Base-by-base conservation (phyloP, 345 rosid genomes). In the Pistacia vera region DNA sequence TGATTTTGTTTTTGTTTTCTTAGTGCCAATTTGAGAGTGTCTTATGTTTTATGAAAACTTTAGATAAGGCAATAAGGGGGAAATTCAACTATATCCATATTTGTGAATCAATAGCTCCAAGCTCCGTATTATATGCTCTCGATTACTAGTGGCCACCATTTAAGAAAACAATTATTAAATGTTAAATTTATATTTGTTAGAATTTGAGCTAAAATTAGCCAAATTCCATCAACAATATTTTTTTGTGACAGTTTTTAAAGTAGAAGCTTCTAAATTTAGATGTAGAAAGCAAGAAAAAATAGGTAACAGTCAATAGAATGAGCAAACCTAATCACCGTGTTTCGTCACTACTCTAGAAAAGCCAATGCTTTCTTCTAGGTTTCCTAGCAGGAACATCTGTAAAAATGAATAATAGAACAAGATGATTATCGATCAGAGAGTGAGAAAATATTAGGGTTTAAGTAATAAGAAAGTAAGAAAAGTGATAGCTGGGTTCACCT, bases 341-440 rank as follows among this genome's bases (percentile, higher is more conserved):
- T 14, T n/a, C 1, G 20, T 8, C 46, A 41, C 8, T 33, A 35
- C 25, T 70, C 82, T 81, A 92, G 80, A 95, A 92, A 44, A 95
- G 92, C 97, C 98, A 95, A 77, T 91, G 87, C 87, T 84, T 91
- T 79, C 72, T 95, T 73, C 80, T 89, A 10, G 87, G 83, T 44
- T 74, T 82, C 82, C 86, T 81, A 30, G 90, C 85, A 2, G 98
- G 98, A 83, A 93, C 91, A 89, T 93, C 97, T 95, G 95, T 63
- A 64, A 79, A 82, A 30, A 66, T 75, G 16, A 54, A 2, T 36
- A 61, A 44, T 16, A 48, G 2, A 33, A 63, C 5, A 36, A 69
- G 63, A 46, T 55, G 8, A 41, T 41, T 46, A 74, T 78, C 63
- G 48, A 66, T 41, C 35, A 5, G 13, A 72, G 70, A 55, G 12